Conservation (phyloP, 2,329 filamentous ascomycete genomes). For the Aspergillus sp. region DNA sequence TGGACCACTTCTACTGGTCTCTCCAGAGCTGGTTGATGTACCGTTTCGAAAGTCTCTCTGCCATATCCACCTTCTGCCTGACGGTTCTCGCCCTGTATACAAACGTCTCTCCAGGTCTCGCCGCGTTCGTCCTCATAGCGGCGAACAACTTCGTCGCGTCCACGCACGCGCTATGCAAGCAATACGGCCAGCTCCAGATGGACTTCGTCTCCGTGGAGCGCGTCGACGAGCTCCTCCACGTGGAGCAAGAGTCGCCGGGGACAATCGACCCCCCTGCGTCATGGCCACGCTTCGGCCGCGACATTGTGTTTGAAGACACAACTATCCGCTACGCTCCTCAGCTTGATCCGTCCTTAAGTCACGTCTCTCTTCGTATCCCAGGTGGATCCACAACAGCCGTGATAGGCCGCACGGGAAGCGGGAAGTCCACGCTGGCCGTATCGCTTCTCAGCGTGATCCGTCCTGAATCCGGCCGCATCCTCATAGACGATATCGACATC, state of each 20-base stretch:
- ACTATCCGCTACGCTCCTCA: slow-evolving; percentile 77
- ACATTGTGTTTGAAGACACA: slow-evolving; percentile 72
- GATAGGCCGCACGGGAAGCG: slow-evolving; percentile 75
- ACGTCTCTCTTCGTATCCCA: slow-evolving; percentile 71
- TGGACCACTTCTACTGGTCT: slow-evolving; percentile 95
- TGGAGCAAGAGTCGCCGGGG: slow-evolving; percentile 72
- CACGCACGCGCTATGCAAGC: slow-evolving; percentile 71
- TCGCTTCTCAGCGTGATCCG: slow-evolving; percentile 57
- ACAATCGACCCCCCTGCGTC: slow-evolving; percentile 66
- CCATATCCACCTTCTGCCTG: slow-evolving; percentile 68
- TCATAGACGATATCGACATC: slow-evolving; percentile 61
- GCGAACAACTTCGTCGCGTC: slow-evolving; percentile 62
- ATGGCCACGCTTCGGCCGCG: slow-evolving; percentile 72
- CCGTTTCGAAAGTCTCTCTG: slow-evolving; percentile 71
- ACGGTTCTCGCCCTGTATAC: slow-evolving; percentile 72
- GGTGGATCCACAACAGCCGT: slow-evolving; percentile 76
- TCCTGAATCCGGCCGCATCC: slow-evolving; percentile 55
- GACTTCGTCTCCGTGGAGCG: slow-evolving; percentile 89
- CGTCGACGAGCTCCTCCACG: slow-evolving; percentile 74
- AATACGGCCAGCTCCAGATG: slow-evolving; percentile 83
- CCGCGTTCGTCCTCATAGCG: slow-evolving; percentile 78
- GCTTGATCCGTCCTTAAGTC: slow-evolving; percentile 68
- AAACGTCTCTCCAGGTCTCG: slow-evolving; percentile 71
- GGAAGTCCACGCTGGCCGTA: slow-evolving; percentile 74
- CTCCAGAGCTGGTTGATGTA: slow-evolving; percentile 82